Evolutionary conservation across 2,329 filamentous ascomycete species (phyloP), one percentile per base, ranked within the genome.

Genomic region (Penicillium sp.): DNA sequence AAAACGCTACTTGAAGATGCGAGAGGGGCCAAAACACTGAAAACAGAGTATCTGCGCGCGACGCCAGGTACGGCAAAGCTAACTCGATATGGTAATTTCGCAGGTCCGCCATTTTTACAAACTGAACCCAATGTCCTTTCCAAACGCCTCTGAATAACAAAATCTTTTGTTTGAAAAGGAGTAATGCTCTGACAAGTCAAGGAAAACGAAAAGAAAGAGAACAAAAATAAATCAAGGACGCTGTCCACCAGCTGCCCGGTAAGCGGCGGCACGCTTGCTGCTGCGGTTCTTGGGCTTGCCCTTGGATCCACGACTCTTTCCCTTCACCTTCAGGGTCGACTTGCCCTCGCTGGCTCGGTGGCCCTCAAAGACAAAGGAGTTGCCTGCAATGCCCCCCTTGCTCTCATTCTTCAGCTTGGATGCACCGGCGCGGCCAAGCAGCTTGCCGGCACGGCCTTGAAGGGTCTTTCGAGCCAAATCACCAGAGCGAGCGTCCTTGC

Each of bases 311-410:
- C 69, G 66, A 46, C 66, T 66, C 62, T 70, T 70, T 28, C 58
- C 60, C 58, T 66, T 69, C 33, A 69, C 54, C 37, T 64, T 69
- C 44, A 66, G 57, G 24, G 56, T 58, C 29, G 58, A 61, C 9
- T 57, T 57, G 35, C 58, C 59, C 42, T 66, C 63, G 1, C 62
- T 66, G 26, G 73, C 72, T 27, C 73, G 69, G 47, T 73, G 64
- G 13, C 73, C 73, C 52, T 75, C 73, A 49, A 75, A 74, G 18
- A 75, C 66, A 37, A 72, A 53, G 0, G 64, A 64, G 47, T 65
- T 68, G 12, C 53, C 58, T 4, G 65, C 59, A 48, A 66, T 65
- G 9, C 54, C 54, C 29, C 48, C 58, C 43, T 52, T 61, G 33
- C 52, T 59, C n/a, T 54, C 53, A 25, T 51, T 57, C 52, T 64